Percentiles rank a stretch among this genome's conserved stretches.
These are phyloP conservation scores for Globisporangium middletonii DNA, from an alignment of 352 stramenopile species.

Conservation along the genomic window DNA sequence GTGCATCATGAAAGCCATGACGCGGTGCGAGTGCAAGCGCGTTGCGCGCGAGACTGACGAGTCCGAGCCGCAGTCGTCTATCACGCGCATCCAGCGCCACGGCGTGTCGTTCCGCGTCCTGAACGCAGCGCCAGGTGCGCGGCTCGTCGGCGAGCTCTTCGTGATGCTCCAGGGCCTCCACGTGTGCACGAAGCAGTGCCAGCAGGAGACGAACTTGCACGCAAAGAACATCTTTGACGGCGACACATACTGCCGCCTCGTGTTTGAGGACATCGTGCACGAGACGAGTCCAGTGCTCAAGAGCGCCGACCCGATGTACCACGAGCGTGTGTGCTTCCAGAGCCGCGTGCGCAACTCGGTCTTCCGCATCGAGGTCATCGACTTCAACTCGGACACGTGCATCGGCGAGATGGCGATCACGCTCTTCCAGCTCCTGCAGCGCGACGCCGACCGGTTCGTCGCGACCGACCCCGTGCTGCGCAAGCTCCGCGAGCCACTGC, in stretches of 20 bases:
- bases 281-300: slow-evolving; percentile 83
- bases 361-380: slow-evolving; percentile 73
- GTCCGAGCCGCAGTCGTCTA: slow-evolving; percentile 11
- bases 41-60: not conserved
- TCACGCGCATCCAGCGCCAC: slow-evolving; percentile 11
- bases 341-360: slow-evolving; percentile 45
- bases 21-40: slow-evolving; percentile 56
- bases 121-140: slow-evolving; percentile 26
- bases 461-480: slow-evolving; percentile 37
- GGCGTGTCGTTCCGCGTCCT: slow-evolving; percentile 42
- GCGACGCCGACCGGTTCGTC: slow-evolving; percentile 61
- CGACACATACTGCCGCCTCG: slow-evolving; percentile 78
- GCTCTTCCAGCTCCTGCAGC: slow-evolving; percentile 78
- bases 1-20: slow-evolving; percentile 86
- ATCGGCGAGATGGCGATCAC: slow-evolving; percentile 64
- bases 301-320: slow-evolving; percentile 83
- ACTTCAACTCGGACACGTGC: slow-evolving; percentile 74
- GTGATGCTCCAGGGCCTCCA: slow-evolving; percentile 77
- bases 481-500: slow-evolving; percentile 38
- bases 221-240: slow-evolving; percentile 86
- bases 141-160: slow-evolving; percentile 52
- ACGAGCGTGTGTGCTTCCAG: slow-evolving; percentile 76
- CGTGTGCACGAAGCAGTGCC: slow-evolving; percentile 81
- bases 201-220: slow-evolving; percentile 49
- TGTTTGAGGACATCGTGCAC: slow-evolving; percentile 56